phyloP scores from a whole-genome alignment of 192 early-diverging fungal species.

The Chytriomyces sp. region DNA sequence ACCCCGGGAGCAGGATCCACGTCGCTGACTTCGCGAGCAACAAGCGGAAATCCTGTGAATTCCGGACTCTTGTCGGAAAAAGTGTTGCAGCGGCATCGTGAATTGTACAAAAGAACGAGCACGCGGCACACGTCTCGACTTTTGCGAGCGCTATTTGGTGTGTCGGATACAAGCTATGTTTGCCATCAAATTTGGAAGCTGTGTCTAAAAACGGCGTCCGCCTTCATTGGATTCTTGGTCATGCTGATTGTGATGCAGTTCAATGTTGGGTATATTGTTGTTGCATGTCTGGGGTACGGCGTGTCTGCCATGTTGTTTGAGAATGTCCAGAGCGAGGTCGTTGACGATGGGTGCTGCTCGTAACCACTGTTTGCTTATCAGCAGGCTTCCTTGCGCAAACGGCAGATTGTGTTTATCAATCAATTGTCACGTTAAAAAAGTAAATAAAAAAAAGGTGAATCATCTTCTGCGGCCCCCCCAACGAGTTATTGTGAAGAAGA shows the following conservation, averaged over 20 bases:
- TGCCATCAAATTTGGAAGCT: background rate
- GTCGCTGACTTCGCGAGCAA: background rate
- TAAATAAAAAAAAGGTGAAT: too few species aligned
- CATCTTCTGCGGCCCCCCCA: too few species aligned
- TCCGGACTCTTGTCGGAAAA: background rate
- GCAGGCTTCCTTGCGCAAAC: too few species aligned
- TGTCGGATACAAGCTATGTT: background rate
- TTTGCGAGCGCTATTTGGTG: background rate
- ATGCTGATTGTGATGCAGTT: conserved; percentile 32
- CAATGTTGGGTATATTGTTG: conserved; percentile 25
- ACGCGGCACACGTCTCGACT: too few species aligned
- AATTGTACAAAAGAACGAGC: background rate
- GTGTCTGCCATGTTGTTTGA: conserved; percentile 7
- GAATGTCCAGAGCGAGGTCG: background rate
- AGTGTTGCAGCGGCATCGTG: background rate
- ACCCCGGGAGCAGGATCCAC: too few species aligned
- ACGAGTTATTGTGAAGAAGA: too few species aligned
- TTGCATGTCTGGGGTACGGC: conserved; percentile 14
- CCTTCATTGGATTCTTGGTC: conserved; percentile 10
- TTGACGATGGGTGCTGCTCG: background rate
- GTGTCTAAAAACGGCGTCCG: background rate
- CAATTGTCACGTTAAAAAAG: too few species aligned
- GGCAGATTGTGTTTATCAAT: too few species aligned
- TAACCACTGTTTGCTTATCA: background rate
- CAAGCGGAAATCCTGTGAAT: background rate